Evolutionary conservation across 202 grass and related monocot species (phyloP), one percentile per base, ranked within the genome.

Genomic region (Panicum hallii): DNA sequence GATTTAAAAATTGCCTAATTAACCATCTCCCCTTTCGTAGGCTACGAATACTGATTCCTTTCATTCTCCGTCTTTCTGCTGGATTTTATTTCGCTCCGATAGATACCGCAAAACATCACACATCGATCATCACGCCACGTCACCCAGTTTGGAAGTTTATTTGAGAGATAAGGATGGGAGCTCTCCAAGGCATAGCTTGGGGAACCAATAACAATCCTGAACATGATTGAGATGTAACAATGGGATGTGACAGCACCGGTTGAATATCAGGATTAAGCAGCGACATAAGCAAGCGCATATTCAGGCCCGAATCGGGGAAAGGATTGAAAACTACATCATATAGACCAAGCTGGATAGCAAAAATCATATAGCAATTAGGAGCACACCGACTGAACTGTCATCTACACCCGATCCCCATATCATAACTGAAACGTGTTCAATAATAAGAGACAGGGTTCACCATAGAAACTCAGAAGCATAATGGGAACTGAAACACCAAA

Each of bases 61-160:
- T 26, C 26, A 26, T 26, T 1, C 26, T 26, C 26, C 17, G 44
- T 64, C n/a, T 70, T 38, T 36, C 30, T 77, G 45, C 14, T 70
- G 10, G n/a, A 54, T 30, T 43, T 34, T 15, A 26, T 28, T 78
- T 62, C 9, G 16, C 7, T 55, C 2, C 17, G 5, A 46, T 64
- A 72, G 64, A 8, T 63, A 63, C 30, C 14, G n/a, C 49, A 69
- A 57, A 16, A 34, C 64, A 14, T 82, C 44, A 83, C 63, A 11
- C 58, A 56, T 17, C 32, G 1, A 20, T 77, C 75, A 72, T 41
- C 34, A 5, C 2, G 64, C 65, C 20, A 42, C 70, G n/a, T 75
- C 77, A 58, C 30, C 47, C 16, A 54, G 16, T 54, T 45, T 20
- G 7, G 40, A 32, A 47, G 30, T 47, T 20, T 60, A 9, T 46